Conservation (phyloP, 331 rosid genomes). For the Erythrophleum ivorense region DNA sequence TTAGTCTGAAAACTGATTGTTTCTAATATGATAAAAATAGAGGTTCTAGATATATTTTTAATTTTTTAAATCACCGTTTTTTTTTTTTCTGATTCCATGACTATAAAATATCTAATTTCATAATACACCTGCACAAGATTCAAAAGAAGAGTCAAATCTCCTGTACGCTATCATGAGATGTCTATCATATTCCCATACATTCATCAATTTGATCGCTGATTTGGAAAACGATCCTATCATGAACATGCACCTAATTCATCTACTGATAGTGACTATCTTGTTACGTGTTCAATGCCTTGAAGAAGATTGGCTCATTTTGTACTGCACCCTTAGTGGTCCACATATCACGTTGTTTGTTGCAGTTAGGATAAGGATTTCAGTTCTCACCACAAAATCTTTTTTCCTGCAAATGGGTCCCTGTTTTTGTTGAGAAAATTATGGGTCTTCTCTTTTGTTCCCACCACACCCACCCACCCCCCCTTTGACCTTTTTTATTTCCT, state of each 20-base stretch:
- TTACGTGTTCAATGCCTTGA: constrained; percentile 14
- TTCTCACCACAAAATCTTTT: constrained; percentile 12
- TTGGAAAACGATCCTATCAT: constrained; percentile 35
- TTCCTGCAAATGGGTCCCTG: constrained; percentile 6
- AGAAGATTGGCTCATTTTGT: constrained; percentile 31
- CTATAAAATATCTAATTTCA: too few species aligned
- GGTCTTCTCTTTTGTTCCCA: neutral
- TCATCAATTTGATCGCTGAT: neutral
- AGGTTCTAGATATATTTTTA: too few species aligned
- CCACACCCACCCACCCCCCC: too few species aligned
- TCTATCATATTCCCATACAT: constrained; percentile 10
- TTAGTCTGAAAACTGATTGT: too few species aligned
- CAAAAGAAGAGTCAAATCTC: constrained; percentile 31
- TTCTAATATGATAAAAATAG: too few species aligned
- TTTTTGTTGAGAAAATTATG: constrained; percentile 23
- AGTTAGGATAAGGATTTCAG: constrained; percentile 49
- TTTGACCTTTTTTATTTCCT: too few species aligned
- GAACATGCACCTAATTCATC: neutral
- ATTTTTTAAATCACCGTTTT: too few species aligned
- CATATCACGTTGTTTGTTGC: neutral
- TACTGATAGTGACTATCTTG: neutral
- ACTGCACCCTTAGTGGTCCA: constrained; percentile 40
- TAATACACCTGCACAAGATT: constrained; percentile 24
- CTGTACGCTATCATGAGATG: constrained; percentile 12
- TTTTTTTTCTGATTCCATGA: too few species aligned